Conservation (phyloP, 1,284 basidiomycete genomes). For the Cryptococcus sp. region DNA sequence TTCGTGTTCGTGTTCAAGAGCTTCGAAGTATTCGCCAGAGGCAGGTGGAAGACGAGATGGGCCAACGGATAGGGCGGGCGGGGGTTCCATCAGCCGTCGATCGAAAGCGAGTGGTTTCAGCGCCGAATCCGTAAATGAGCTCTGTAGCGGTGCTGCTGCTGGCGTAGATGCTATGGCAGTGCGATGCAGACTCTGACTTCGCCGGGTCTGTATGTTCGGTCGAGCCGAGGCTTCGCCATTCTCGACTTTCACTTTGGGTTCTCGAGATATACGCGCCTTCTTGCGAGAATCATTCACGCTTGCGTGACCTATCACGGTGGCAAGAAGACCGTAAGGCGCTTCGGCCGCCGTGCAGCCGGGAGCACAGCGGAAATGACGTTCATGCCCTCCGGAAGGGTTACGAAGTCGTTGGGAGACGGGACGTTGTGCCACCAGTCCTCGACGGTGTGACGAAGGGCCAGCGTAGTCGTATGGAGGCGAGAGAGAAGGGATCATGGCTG, state of each 20-base stretch:
- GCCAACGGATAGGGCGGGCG: slow-evolving; percentile 16
- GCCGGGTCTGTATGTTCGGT: slow-evolving; percentile 17
- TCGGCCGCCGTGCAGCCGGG: slow-evolving; percentile 23
- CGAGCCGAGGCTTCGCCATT: not conserved
- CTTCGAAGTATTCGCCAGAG: slow-evolving; percentile 14
- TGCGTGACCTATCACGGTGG: slow-evolving; percentile 21
- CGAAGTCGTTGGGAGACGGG: slow-evolving; percentile 4
- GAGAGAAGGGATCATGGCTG: slow-evolving; percentile 1
- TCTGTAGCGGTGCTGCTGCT: not conserved
- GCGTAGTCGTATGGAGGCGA: slow-evolving; percentile 7
- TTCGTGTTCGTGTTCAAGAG: not conserved
- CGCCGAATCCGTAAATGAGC: not conserved
- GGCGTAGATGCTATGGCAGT: not conserved
- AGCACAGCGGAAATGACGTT: slow-evolving; percentile 13
- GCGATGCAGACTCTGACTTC: slow-evolving; percentile 9
- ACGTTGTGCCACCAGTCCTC: not conserved
- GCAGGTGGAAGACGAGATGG: slow-evolving; percentile 8
- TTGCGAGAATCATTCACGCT: slow-evolving; percentile 15
- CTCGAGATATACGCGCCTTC: not conserved
- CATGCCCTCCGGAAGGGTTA: slow-evolving; percentile 9
- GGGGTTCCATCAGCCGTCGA: slow-evolving; percentile 8
- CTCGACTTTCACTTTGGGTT: slow-evolving; percentile 7
- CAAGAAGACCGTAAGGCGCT: slow-evolving; percentile 21
- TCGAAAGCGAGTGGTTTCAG: slow-evolving; percentile 15
- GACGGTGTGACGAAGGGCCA: slow-evolving; percentile 4